Evolutionary conservation across 148 eudicot species (phyloP), one percentile per base, ranked within the genome.

Genomic region (Beta vulgaris): DNA sequence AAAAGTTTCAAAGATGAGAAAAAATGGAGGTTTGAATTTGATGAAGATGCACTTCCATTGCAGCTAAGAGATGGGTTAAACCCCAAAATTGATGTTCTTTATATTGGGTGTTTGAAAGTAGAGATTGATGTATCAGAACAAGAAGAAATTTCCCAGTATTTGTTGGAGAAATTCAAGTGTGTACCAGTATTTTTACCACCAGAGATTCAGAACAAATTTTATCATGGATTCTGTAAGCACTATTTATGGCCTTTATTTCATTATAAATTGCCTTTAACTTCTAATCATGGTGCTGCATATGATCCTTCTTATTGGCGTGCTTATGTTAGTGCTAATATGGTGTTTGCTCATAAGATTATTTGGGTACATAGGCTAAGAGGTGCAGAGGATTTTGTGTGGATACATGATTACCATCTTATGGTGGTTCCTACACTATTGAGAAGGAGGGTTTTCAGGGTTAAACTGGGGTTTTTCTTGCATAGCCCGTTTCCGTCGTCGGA

Each of bases 391-490:
- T 92, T 70, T 60, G 85, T 93, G 19, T 93, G 98, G 98, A 68
- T 93, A 7, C 93, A 93, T 57, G 98, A 93, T 73, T 93, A 93
- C 82, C 98, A 93, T 69, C 87, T 93, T 32, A 91, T 93, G 98
- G 83, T 93, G 1, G 76, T 93, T 53, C 98, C 98, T 14, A 93
- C 96, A 26, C 77, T 93, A 21, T 75, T 93, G 62, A 80, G 98
- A 19, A 87, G 83, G 39, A 73, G 85, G 37, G 87, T 74, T 77
- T 79, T 81, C 46, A 64, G 98, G 68, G 76, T 91, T 35, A 89
- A 86, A 54, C 72, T 93, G 4, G 98, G 98, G 46, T 93, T 93
- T 71, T 93, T 93, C 78, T 59, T 88, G 14, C 97, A 92, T 70
- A 90, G 87, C 71, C 87, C 93, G 5, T 92, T 92, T 58, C 97